A percentile compares a stretch with the other conserved stretches of the same genome.
Evolutionary conservation across 192 early-diverging fungal genomes (phyloP).

Genomic region (Backusella tuberculispora): DNA sequence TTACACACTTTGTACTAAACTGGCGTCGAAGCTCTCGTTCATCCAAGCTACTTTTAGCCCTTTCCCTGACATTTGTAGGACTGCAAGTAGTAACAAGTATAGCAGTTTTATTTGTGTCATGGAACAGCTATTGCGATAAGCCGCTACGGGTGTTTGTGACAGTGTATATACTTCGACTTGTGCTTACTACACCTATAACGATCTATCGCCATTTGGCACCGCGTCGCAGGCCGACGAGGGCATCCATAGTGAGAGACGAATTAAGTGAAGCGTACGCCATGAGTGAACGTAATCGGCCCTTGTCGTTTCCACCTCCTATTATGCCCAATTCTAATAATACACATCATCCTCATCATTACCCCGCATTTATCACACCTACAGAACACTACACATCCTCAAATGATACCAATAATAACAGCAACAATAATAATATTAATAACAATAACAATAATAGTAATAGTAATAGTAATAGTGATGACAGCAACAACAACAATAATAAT

Average conservation of each 20-base stretch:
- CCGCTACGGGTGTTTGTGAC: constrained; percentile 63
- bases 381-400: background rate
- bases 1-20: constrained; percentile 37
- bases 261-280: constrained; percentile 19
- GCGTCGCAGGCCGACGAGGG: constrained; percentile 26
- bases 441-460: background rate
- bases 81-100: constrained; percentile 44
- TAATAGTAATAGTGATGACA: background rate
- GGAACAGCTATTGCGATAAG: constrained; percentile 49
- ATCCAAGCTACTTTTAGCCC: constrained; percentile 45
- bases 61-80: constrained; percentile 33
- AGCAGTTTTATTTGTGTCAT: constrained; percentile 55
- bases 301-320: constrained; percentile 12
- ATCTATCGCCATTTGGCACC: constrained; percentile 64
- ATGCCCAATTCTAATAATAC: constrained; percentile 2
- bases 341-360: constrained; percentile 12
- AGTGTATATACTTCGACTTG: constrained; percentile 59
- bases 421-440: background rate
- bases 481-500: background rate
- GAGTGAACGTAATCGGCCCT: constrained; percentile 11
- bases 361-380: background rate
- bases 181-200: constrained; percentile 65
- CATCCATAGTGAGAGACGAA: background rate
- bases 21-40: constrained; percentile 47
- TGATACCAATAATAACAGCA: background rate